These are phyloP conservation scores for Kluyveromyces wickerhamii DNA, from an alignment of 805 yeast species.

Conservation along the genomic window DNA sequence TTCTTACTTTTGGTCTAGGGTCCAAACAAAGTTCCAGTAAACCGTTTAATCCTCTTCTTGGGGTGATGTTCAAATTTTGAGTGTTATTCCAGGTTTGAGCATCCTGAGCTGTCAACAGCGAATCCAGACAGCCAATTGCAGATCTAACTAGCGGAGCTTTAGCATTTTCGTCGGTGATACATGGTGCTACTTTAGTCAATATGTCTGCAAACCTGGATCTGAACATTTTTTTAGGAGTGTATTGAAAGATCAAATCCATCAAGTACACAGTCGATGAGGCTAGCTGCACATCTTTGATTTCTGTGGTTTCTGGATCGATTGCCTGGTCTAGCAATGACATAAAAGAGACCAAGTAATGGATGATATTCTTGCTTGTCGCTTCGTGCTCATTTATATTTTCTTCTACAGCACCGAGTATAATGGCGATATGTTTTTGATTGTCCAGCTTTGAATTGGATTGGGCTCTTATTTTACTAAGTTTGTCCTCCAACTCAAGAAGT, in stretches of 20 bases:
- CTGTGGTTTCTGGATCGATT: conserved; percentile 38
- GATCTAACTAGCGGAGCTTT: conserved; percentile 80
- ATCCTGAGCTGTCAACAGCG: conserved; percentile 73
- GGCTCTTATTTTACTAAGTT: conserved; percentile 56
- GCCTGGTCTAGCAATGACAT: conserved; percentile 75
- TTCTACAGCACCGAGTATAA: conserved; percentile 82
- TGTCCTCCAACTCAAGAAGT: conserved; percentile 49
- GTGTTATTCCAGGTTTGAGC: conserved; percentile 64
- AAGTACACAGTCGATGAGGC: conserved; percentile 76
- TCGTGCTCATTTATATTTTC: conserved; percentile 67
- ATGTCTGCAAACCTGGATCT: conserved; percentile 71
- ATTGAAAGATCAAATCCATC: conserved; percentile 71
- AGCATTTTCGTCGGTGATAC: conserved; percentile 56
- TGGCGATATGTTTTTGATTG: conserved; percentile 79
- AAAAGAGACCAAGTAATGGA: conserved; percentile 80
- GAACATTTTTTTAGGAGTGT: conserved; percentile 59
- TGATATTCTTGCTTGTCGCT: conserved; percentile 48
- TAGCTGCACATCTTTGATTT: conserved; percentile 48
- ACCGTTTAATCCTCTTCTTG: conserved; percentile 74
- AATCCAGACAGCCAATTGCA: conserved; percentile 78
- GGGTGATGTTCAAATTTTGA: conserved; percentile 43
- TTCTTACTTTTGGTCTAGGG: conserved; percentile 90
- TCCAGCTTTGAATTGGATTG: conserved; percentile 75
- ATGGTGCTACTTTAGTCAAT: conserved; percentile 72
- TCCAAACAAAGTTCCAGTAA: conserved; percentile 72